These are phyloP conservation scores for Plasmodium reichenowi DNA, from an alignment of 169 alveolate species.

Conservation along the genomic window DNA sequence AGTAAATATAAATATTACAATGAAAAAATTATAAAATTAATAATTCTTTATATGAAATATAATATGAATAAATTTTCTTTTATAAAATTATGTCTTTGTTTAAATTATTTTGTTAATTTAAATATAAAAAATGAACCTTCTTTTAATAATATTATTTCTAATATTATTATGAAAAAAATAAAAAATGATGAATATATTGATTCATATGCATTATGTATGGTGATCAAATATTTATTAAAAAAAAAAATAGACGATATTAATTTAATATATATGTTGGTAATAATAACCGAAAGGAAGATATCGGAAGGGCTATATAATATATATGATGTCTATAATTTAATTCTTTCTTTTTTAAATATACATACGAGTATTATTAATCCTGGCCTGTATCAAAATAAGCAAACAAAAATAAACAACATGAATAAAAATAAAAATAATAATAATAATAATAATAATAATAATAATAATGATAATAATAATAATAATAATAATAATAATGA, in stretches of 20 bases:
- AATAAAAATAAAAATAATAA: not conserved
- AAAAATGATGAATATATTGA: slow-evolving; percentile 56
- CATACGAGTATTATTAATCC: slow-evolving; percentile 9
- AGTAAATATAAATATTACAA: slow-evolving; percentile 25
- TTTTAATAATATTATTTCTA: slow-evolving; percentile 17
- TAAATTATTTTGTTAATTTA: slow-evolving; percentile 57
- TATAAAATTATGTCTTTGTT: slow-evolving; percentile 26
- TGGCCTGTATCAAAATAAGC: no score
- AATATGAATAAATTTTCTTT: slow-evolving; percentile 31
- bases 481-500: not conserved
- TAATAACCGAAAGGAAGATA: slow-evolving; percentile 3
- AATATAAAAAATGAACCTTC: slow-evolving; percentile 29
- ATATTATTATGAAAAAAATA: slow-evolving; percentile 32
- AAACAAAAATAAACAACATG: not conserved
- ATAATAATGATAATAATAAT: not conserved
- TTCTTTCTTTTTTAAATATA: slow-evolving; percentile 38
- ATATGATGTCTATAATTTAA: slow-evolving; percentile 35
- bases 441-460: not conserved
- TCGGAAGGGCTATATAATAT: not conserved
- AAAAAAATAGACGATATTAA: slow-evolving; percentile 4
- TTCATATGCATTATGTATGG: slow-evolving; percentile 37
- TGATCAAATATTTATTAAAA: slow-evolving; percentile 20
- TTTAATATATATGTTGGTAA: slow-evolving; percentile 2
- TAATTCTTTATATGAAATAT: slow-evolving; percentile 30
- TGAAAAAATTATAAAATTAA: not conserved